Evolutionary conservation across 768 basidiomycete species (phyloP).

Genomic region (Rhizopogon salebrosus): DNA sequence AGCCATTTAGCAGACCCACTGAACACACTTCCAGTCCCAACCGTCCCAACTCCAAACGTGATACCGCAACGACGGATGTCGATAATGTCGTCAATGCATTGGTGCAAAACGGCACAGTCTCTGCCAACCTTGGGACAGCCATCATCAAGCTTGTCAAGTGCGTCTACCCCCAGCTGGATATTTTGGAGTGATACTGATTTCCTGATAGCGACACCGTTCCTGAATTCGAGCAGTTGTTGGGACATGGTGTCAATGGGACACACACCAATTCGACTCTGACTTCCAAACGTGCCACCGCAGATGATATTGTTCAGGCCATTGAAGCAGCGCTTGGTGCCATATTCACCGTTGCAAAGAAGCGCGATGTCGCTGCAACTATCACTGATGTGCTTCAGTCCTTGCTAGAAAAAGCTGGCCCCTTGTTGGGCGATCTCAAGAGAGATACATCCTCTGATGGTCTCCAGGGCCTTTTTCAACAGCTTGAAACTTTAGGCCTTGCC

Average conservation of each 20-base stretch:
- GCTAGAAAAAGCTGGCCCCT: not conserved
- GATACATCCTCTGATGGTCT: not conserved
- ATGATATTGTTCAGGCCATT: not conserved
- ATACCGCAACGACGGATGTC: not conserved
- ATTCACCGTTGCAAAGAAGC: not conserved
- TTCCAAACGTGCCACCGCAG: not conserved
- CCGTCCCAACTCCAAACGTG: not conserved
- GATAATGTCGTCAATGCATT: not conserved
- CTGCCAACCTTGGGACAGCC: not conserved
- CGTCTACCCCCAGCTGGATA: not conserved
- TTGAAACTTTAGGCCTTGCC: no score
- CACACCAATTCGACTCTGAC: no score
- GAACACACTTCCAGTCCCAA: not conserved
- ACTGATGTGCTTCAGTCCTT: not conserved
- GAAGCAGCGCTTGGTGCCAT: no score
- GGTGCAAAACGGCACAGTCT: no score
- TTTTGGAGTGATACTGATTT: not conserved
- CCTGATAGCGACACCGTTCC: not conserved
- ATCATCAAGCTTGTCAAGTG: not conserved
- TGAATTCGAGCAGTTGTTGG: no score
- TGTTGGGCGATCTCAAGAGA: not conserved
- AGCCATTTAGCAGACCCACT: not conserved
- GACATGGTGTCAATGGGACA: no score
- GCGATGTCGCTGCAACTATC: not conserved
- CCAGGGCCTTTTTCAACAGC: no score